A percentile compares a stretch with the other conserved stretches of the same genome.
These are phyloP conservation scores for Vigna angularis DNA, from an alignment of 306 rosid genomes.

Conservation along the genomic window DNA sequence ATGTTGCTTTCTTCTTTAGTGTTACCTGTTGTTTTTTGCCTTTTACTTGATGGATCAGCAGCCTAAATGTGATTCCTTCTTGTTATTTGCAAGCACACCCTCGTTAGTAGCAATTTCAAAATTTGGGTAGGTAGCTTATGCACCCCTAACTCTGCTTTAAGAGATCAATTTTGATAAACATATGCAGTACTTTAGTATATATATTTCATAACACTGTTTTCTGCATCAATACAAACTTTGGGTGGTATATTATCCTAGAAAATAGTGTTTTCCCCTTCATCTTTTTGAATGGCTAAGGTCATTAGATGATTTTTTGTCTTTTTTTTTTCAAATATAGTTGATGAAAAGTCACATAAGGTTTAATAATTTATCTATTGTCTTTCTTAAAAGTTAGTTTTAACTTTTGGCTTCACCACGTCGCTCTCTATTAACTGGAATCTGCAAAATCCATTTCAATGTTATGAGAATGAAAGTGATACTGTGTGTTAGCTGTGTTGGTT, in stretches of 20 bases:
- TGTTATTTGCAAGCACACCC: not conserved
- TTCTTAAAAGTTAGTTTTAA: not conserved
- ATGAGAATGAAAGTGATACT: constrained; percentile 14
- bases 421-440: not conserved
- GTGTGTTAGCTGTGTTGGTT: not conserved
- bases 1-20: constrained; percentile 35
- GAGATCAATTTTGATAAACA: not conserved
- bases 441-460: constrained; percentile 33
- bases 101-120: not conserved
- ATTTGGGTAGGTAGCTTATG: not conserved
- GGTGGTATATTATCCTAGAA: not conserved
- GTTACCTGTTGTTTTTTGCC: not conserved
- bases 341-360: not conserved
- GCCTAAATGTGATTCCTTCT: not conserved
- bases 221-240: not conserved
- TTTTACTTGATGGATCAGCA: not conserved
- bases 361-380: not conserved
- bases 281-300: not conserved
- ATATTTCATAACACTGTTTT: not conserved
- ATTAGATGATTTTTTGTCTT: not conserved
- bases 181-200: not conserved
- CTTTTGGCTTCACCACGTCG: not conserved
- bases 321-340: no score
- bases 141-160: not conserved
- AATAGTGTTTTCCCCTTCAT: constrained; percentile 1